A percentile compares a stretch with the other conserved stretches of the same genome.
phyloP scores from a whole-genome alignment of 345 rosid genomes.

The Salix arbutifolia region DNA sequence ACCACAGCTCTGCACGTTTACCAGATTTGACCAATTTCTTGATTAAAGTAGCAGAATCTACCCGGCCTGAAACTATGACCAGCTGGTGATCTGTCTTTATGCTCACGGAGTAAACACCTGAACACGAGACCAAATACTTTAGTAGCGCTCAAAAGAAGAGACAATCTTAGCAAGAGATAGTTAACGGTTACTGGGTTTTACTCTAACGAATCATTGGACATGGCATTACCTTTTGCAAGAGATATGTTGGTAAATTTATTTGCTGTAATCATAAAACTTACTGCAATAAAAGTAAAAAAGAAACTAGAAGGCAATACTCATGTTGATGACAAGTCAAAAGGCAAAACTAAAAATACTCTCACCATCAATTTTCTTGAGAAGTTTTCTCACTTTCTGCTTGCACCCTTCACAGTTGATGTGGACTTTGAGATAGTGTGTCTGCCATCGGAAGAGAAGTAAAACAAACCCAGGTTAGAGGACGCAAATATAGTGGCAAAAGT shows the following conservation, averaged over 20 bases:
- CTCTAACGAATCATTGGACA: no score
- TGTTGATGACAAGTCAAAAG: background rate
- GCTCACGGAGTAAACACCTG: constrained; percentile 60
- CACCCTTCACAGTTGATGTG: constrained; percentile 78
- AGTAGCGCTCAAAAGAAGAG: background rate
- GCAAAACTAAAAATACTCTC: background rate
- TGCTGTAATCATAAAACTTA: no score
- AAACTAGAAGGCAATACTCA: no score
- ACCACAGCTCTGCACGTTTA: constrained; percentile 54
- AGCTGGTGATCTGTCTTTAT: constrained; percentile 46
- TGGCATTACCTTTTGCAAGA: no score
- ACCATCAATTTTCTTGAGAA: constrained; percentile 69
- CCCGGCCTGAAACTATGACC: constrained; percentile 55
- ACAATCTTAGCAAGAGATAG: background rate
- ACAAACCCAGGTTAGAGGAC: background rate
- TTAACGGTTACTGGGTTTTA: no score
- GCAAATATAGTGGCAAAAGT: background rate
- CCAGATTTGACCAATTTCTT: constrained; percentile 51
- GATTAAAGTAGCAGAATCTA: constrained; percentile 42
- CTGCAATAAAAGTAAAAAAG: background rate
- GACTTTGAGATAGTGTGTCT: constrained; percentile 64
- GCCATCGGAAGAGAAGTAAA: background rate
- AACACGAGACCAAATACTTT: constrained; percentile 5
- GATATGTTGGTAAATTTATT: no score
- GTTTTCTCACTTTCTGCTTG: constrained; percentile 59